Evolutionary conservation across 441 rosid genomes (phyloP).

Genomic region (Manihot esculenta): DNA sequence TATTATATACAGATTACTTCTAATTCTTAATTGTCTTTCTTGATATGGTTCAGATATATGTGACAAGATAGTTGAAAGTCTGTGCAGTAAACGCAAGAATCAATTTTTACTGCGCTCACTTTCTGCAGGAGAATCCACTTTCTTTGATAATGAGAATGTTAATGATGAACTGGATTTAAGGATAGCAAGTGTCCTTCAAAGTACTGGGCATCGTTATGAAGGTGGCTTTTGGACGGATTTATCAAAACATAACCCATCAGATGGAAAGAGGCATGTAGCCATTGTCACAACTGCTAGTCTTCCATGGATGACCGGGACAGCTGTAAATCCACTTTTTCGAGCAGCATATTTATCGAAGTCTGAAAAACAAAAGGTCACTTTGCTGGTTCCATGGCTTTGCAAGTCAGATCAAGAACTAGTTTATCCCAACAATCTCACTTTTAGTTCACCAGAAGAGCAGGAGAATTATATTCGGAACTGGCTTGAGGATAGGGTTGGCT

Average conservation of each 20-base stretch:
- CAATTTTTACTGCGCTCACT: slow-evolving; percentile 55
- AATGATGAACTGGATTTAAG: slow-evolving; percentile 75
- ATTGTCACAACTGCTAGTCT: slow-evolving; percentile 98
- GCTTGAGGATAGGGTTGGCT: slow-evolving; percentile 95
- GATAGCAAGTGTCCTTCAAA: slow-evolving; percentile 89
- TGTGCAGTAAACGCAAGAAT: slow-evolving; percentile 80
- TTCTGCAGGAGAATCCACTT: slow-evolving; percentile 58
- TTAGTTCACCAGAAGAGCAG: slow-evolving; percentile 93
- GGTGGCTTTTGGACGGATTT: slow-evolving; percentile 86
- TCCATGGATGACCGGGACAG: slow-evolving; percentile 99
- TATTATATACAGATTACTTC: not conserved
- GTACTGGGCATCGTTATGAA: slow-evolving; percentile 92
- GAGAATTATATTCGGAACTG: slow-evolving; percentile 86
- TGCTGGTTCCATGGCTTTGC: slow-evolving; percentile 97
- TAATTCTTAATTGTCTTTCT: slow-evolving; percentile 14
- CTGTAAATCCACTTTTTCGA: slow-evolving; percentile 90
- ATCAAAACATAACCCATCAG: slow-evolving; percentile 47
- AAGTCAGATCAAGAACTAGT: slow-evolving; percentile 93
- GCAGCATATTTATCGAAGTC: slow-evolving; percentile 91
- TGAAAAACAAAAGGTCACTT: slow-evolving; percentile 80
- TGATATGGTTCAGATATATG: slow-evolving; percentile 58
- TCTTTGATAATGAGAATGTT: slow-evolving; percentile 52
- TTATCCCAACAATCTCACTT: slow-evolving; percentile 79
- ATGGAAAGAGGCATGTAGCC: slow-evolving; percentile 81
- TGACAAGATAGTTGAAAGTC: slow-evolving; percentile 79